A percentile compares a stretch with the other conserved stretches of the same genome.
Evolutionary conservation across 805 yeast species (phyloP).

Genomic region (Metschnikowia vanudenii): DNA sequence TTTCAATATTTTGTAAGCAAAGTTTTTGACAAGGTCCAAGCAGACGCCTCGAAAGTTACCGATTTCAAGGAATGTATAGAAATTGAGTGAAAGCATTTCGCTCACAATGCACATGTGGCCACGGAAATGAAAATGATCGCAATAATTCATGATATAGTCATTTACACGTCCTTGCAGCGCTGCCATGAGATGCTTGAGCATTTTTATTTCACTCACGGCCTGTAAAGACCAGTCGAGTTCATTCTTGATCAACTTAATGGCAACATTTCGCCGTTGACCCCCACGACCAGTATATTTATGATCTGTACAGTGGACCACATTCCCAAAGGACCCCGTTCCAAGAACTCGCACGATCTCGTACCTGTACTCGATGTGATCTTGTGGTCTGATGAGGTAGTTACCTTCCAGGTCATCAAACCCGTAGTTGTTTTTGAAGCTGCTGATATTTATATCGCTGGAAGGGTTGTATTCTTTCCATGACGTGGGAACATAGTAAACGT

Average conservation of each 20-base stretch:
- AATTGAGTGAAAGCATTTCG: constrained; percentile 65
- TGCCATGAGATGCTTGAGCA: constrained; percentile 48
- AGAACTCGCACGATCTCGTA: constrained; percentile 58
- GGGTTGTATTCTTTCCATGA: background rate
- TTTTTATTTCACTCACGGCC: constrained; percentile 72
- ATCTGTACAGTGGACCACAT: constrained; percentile 67
- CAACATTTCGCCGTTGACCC: constrained; percentile 46
- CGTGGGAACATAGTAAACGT: constrained; percentile 53
- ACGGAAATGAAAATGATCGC: constrained; percentile 73
- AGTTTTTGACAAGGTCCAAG: constrained; percentile 36
- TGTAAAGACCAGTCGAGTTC: constrained; percentile 73
- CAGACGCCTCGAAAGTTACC: constrained; percentile 51
- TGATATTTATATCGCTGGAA: constrained; percentile 31
- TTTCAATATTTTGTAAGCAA: constrained; percentile 54
- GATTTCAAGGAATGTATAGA: constrained; percentile 58
- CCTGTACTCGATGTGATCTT: constrained; percentile 76
- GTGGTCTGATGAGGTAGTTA: constrained; percentile 51
- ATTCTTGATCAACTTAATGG: constrained; percentile 74
- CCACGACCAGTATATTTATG: constrained; percentile 43
- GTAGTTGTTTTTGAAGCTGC: constrained; percentile 47
- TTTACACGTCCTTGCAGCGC: constrained; percentile 17
- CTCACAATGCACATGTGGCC: constrained; percentile 81
- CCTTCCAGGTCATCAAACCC: constrained; percentile 73
- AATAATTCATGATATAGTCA: constrained; percentile 48
- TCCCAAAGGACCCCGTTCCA: constrained; percentile 84